These are phyloP conservation scores for Bruguiera gymnorhiza DNA, from an alignment of 345 rosid species.

Conservation along the genomic window DNA sequence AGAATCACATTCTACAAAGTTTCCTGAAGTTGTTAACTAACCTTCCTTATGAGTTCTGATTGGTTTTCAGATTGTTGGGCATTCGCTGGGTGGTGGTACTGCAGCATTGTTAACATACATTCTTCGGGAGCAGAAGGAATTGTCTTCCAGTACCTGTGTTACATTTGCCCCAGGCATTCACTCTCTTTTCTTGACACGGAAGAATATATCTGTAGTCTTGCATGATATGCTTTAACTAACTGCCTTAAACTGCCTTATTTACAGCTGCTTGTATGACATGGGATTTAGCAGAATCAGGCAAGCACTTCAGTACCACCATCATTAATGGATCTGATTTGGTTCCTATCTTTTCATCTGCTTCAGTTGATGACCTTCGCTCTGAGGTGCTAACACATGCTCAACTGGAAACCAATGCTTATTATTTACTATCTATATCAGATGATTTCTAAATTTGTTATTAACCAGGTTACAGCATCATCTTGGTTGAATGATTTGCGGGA, in stretches of 20 bases:
- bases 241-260: conserved; percentile 23
- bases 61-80: conserved; percentile 80
- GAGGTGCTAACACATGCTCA: conserved; percentile 51
- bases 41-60: conserved; percentile 11
- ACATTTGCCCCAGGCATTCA: conserved; percentile 89
- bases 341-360: conserved; percentile 88
- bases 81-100: conserved; percentile 98
- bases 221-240: conserved; percentile 11
- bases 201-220: not conserved
- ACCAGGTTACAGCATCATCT: conserved; percentile 87
- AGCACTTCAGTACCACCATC: conserved; percentile 70
- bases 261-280: conserved; percentile 99
- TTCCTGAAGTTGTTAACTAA: not conserved
- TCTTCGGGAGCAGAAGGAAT: conserved; percentile 80
- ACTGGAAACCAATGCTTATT: not conserved
- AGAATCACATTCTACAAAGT: not conserved
- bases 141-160: conserved; percentile 73
- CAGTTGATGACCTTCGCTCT: conserved; percentile 86
- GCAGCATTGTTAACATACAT: conserved; percentile 90
- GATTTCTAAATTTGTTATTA: conserved; percentile 15
- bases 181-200: not conserved
- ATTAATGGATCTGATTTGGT: conserved; percentile 95
- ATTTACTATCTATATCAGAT: conserved; percentile 7
- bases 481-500: conserved; percentile 94
- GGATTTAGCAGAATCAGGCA: conserved; percentile 99